These are phyloP conservation scores for Silene coronaria DNA, from an alignment of 179 eudicot genomes.

Conservation along the genomic window DNA sequence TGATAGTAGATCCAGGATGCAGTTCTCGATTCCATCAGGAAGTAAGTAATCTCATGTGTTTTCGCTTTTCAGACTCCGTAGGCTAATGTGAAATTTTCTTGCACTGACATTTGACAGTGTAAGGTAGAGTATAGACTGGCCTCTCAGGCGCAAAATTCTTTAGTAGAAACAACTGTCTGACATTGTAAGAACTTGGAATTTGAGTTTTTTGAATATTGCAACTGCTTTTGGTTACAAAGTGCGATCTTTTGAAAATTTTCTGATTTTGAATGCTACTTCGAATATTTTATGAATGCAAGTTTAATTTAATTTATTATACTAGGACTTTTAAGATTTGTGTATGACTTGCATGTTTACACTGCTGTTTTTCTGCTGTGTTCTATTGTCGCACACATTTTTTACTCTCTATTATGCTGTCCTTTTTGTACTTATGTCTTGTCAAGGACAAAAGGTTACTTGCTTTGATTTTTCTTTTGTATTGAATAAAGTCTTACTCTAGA, in stretches of 20 bases:
- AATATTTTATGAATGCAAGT: background rate
- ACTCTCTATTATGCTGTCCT: background rate
- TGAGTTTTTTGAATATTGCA: background rate
- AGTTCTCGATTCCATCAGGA: constrained; percentile 44
- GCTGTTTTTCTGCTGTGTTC: background rate
- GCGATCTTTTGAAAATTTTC: background rate
- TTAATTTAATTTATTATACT: background rate
- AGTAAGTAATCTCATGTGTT: constrained; percentile 38
- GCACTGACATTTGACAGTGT: background rate
- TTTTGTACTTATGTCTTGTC: background rate
- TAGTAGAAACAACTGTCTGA: constrained; percentile 2
- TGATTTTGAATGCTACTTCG: background rate
- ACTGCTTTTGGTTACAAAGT: constrained; percentile 1
- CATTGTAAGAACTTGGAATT: background rate
- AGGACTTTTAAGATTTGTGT: background rate
- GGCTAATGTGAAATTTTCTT: background rate
- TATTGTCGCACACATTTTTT: background rate
- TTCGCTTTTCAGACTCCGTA: background rate
- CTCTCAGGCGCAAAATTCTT: background rate
- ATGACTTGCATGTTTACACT: background rate
- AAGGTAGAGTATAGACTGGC: background rate
- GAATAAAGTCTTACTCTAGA: background rate
- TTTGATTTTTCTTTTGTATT: background rate
- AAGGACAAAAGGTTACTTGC: background rate
- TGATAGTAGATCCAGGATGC: constrained; percentile 94